Base-by-base conservation (phyloP, 495 filamentous ascomycete species). In the Penicillium odoratum region DNA sequence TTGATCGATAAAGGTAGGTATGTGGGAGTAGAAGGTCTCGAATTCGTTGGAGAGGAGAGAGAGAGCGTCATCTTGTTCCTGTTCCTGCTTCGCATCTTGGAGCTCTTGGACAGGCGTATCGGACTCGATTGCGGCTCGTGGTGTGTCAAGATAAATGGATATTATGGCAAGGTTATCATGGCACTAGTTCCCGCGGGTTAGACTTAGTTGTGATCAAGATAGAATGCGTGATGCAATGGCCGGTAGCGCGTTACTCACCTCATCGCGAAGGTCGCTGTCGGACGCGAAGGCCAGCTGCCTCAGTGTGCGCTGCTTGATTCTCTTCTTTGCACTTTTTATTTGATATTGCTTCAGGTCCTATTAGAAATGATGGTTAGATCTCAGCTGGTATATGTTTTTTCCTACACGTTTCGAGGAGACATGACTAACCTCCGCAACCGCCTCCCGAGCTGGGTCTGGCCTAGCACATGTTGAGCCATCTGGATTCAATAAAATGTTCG, bases 401-500 rank as follows among this genome's bases (percentile, higher is more conserved):
- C 10, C 7, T 13, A 8, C 33, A 36, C 11, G 33, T 29, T 42
- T 13, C 11, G 18, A 48, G 47, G 16, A 18, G 51, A 56, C 55
- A 18, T 30, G 8, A 68, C 72, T 30, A 70, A 88, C 86, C 64
- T 84, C 77, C 18, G 68, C 65, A 28, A 83, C 75, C 25, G 72
- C 76, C 69, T 77, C 69, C 28, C 81, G 80, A 56, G 80, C 78
- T 44, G 85, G 82, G 42, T 79, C 77, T 51, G 76, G 69, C 55
- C 83, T 72, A 34, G 79, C 74, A 61, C 79, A 82, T 0, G 85
- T 87, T 13, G 85, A 86, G 13, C 81, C 85, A 77, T 88, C 81
- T 0, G 80, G 69, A 55, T 86, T 85, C 26, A 90, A 74, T 7
- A 88, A 65, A 0, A 71, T 78, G 1, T 73, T 79, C 0, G 85